Conservation (phyloP, 2,329 filamentous ascomycete species). For the Colletotrichum chlorophyti region DNA sequence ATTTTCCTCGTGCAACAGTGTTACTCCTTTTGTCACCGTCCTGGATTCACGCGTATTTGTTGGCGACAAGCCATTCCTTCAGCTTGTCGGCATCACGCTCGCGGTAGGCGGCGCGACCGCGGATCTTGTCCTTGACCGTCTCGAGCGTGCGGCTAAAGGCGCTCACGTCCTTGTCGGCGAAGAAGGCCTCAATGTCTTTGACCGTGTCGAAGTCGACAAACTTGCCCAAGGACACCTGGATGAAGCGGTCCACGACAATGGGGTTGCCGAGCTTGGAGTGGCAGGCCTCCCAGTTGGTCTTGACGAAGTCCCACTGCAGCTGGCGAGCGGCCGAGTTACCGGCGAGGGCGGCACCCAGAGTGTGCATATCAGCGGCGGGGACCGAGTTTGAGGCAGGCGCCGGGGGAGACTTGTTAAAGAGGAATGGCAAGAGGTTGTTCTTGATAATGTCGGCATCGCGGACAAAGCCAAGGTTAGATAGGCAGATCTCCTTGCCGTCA, state of each 20-base stretch:
- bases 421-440: constrained; percentile 74
- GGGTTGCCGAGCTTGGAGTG: constrained; percentile 79
- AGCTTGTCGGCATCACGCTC: constrained; percentile 76
- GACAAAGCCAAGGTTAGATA: constrained; percentile 77
- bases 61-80: constrained; percentile 77
- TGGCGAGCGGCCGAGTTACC: constrained; percentile 76
- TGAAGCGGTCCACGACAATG: constrained; percentile 87
- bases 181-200: constrained; percentile 84
- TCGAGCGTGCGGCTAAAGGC: constrained; percentile 87
- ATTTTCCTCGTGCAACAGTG: background rate
- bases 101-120: constrained; percentile 82
- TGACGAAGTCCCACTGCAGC: constrained; percentile 85
- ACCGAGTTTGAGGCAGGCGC: constrained; percentile 65
- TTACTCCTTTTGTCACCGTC: background rate
- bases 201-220: constrained; percentile 76
- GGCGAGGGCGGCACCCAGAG: constrained; percentile 75
- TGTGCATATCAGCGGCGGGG: constrained; percentile 86
- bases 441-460: constrained; percentile 73
- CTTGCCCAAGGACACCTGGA: constrained; percentile 78
- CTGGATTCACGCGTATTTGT: constrained; percentile 44
- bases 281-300: constrained; percentile 80
- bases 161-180: constrained; percentile 82
- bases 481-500: constrained; percentile 87
- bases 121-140: constrained; percentile 85
- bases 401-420: constrained; percentile 71